Conservation (phyloP, 2,329 filamentous ascomycete species). For the Neonectria coccinea region DNA sequence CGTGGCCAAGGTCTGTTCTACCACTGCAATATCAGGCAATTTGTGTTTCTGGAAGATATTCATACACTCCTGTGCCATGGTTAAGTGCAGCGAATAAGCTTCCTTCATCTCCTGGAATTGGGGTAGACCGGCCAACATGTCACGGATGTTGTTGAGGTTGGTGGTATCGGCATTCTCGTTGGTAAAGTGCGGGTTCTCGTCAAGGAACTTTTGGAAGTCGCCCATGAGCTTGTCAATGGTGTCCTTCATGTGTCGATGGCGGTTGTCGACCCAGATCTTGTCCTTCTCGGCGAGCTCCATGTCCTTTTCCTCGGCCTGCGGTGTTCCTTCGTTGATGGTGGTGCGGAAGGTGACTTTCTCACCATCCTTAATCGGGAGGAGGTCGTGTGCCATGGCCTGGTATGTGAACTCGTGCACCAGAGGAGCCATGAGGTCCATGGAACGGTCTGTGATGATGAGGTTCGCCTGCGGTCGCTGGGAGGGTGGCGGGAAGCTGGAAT, state of each 20-base stretch:
- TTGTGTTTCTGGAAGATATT: conserved; percentile 88
- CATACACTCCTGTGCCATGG: conserved; percentile 98
- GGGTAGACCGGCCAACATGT: conserved; percentile 94
- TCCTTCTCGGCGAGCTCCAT: conserved; percentile 93
- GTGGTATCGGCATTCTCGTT: conserved; percentile 76
- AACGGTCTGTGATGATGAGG: conserved; percentile 88
- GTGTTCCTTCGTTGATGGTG: conserved; percentile 77
- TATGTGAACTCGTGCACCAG: conserved; percentile 97
- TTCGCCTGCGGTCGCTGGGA: conserved; percentile 82
- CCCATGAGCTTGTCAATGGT: conserved; percentile 92
- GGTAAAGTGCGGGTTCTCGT: conserved; percentile 92
- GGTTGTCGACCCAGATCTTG: conserved; percentile 93
- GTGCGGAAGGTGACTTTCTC: conserved; percentile 91
- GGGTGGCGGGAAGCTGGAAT: conserved; percentile 86
- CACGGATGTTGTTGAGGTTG: conserved; percentile 90
- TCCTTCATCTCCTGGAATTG: conserved; percentile 97
- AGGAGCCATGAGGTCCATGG: conserved; percentile 91
- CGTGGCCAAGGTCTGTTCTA: conserved; percentile 92
- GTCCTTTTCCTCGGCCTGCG: conserved; percentile 82
- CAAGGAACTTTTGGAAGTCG: conserved; percentile 92
- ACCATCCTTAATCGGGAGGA: conserved; percentile 87
- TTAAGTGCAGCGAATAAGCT: conserved; percentile 91
- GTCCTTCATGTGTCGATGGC: conserved; percentile 97
- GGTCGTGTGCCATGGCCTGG: conserved; percentile 96
- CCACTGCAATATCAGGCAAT: conserved; percentile 84